Conservation (phyloP, 805 yeast species). For the Wickerhamomyces chambardii region DNA sequence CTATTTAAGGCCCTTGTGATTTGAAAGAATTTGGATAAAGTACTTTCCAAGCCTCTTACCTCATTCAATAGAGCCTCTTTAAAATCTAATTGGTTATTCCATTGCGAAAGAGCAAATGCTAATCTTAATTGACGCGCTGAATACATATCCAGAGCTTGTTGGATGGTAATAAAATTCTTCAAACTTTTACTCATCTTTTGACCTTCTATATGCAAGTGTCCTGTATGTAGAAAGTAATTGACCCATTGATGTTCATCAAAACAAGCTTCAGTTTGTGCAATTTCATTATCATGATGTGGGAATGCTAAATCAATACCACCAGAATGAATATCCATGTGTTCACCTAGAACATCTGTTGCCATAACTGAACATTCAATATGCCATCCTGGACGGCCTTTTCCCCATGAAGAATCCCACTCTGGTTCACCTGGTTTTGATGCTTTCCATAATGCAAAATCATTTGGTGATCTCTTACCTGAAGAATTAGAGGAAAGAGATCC, state of each 20-base stretch:
- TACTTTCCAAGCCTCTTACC: conserved; percentile 66
- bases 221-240: conserved; percentile 92
- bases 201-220: conserved; percentile 97
- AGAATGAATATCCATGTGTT: conserved; percentile 84
- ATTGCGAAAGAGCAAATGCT: conserved; percentile 83
- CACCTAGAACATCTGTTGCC: conserved; percentile 87
- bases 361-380: conserved; percentile 98
- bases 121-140: conserved; percentile 79
- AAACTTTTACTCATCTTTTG: conserved; percentile 96
- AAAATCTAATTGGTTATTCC: conserved; percentile 92
- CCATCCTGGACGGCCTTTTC: conserved; percentile 98
- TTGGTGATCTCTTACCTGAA: conserved; percentile 58
- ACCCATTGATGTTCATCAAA: conserved; percentile 92
- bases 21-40: conserved; percentile 76
- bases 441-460: conserved; percentile 97
- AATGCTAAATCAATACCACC: conserved; percentile 97
- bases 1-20: conserved; percentile 73
- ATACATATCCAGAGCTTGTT: conserved; percentile 71
- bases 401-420: conserved; percentile 94
- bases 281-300: conserved; percentile 98
- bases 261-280: conserved; percentile 95
- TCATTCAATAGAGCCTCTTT: conserved; percentile 73
- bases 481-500: conserved; percentile 60
- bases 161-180: conserved; percentile 91
- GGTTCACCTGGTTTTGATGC: conserved; percentile 97